Evolutionary conservation across 345 rosid species (phyloP), one percentile per base, ranked within the genome.

Genomic region (sweet orange (Citrus sinensis)): DNA sequence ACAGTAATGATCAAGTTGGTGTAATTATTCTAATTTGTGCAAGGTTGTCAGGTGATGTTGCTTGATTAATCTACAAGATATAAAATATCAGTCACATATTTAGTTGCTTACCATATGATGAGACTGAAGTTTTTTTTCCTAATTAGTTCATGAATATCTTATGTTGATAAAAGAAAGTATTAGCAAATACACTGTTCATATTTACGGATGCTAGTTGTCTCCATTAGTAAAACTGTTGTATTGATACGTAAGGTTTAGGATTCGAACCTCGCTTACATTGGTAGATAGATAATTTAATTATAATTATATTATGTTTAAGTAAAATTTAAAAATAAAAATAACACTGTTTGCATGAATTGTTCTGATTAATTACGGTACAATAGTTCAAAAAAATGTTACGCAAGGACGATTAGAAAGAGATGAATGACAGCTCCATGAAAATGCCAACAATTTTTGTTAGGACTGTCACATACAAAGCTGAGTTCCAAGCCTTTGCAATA

Each of bases 121-220:
- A 4, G 56, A 42, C 14, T 0, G 56, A 51, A 16, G 2, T 51
- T 13, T 13, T 25, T 25, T 51, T 1, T 0, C 6, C 20, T 51
- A 51, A 51, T 51, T 35, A 5, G 37, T 35, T 35, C 20, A 46
- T 51, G 0, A 51, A 3, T 51, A 13, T 8, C 42, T 37, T 0
- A 7, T 7, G 40, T 37, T 37, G 40, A 7, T 7, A 7, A 37
- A 37, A 7, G 40, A 37, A 37, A 37, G 0, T 37, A 37, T 37
- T 37, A 37, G 0, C 0, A 37, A 37, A 37, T 37, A 0, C 9
- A 2, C 3, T 7, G 42, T 39, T 39, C 42, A 39, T 0, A 39
- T 0, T 8, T 39, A 0, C 2, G 10, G 42, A 39, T 39, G 2
- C 0, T 39, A 8, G 0, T 39, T 9, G 1, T 40, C 0, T 46